phyloP scores from a whole-genome alignment of 768 basidiomycete species.

The Suillus lakei region DNA sequence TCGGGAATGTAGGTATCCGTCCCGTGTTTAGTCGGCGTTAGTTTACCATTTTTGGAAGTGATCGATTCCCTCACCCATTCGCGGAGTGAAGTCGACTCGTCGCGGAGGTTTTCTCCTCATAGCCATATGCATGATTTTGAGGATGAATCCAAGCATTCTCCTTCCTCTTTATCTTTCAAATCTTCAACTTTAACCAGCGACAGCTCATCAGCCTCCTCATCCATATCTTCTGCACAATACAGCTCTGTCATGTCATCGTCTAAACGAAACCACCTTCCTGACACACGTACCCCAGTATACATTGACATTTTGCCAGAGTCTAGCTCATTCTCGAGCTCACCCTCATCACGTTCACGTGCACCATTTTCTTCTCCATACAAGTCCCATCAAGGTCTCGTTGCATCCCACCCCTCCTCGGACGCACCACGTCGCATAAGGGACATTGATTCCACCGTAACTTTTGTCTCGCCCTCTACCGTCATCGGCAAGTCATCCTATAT shows the following conservation, averaged over 20 bases:
- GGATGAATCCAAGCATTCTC: slow-evolving; percentile 17
- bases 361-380: slow-evolving; percentile 1
- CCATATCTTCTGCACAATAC: slow-evolving; percentile 14
- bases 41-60: slow-evolving; percentile 34
- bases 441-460: slow-evolving; percentile 74
- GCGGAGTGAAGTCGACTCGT: slow-evolving; percentile 26
- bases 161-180: slow-evolving; percentile 32
- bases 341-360: not conserved
- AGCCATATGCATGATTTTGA: slow-evolving; percentile 19
- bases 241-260: slow-evolving; percentile 28
- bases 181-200: slow-evolving; percentile 10
- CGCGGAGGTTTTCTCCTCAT: slow-evolving; percentile 19
- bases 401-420: slow-evolving; percentile 13
- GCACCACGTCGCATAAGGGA: slow-evolving; percentile 56
- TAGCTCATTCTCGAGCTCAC: slow-evolving; percentile 4
- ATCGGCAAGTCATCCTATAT: slow-evolving; percentile 59
- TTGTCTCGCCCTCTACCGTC: slow-evolving; percentile 53
- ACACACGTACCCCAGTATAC: slow-evolving; percentile 34
- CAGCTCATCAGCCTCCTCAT: slow-evolving; percentile 23
- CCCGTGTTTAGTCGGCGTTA: slow-evolving; percentile 8
- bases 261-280: slow-evolving; percentile 26
- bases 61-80: slow-evolving; percentile 36
- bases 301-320: slow-evolving; percentile 39
- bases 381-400: not conserved
- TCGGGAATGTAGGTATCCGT: slow-evolving; percentile 59